A percentile compares a stretch with the other conserved stretches of the same genome.
These are phyloP conservation scores for Nannochloris sp. DNA, from an alignment of 139 green algal genomes.

Conservation along the genomic window DNA sequence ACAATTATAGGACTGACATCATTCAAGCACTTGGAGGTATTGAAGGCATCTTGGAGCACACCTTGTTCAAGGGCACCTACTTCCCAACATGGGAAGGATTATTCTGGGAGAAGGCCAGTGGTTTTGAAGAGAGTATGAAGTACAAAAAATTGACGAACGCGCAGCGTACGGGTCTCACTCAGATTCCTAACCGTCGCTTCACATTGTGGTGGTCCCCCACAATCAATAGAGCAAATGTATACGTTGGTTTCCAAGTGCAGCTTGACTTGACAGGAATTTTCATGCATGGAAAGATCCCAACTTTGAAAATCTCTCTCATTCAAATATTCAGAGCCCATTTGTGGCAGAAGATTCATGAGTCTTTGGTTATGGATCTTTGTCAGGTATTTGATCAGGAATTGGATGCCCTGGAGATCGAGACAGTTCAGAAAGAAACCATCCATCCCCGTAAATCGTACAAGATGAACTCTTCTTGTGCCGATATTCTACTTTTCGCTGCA, in stretches of 20 bases:
- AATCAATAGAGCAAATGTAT: constrained; percentile 99
- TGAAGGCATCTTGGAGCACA: constrained; percentile 99
- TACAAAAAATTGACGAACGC: constrained; percentile 99
- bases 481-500: constrained; percentile 96
- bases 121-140: constrained; percentile 27
- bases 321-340: constrained; percentile 99
- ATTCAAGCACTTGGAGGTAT: constrained; percentile 97
- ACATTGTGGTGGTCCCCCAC: constrained; percentile 99
- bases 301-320: constrained; percentile 99
- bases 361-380: constrained; percentile 86
- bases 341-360: constrained; percentile 99
- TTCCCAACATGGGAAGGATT: constrained; percentile 99
- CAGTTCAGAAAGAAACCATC: constrained; percentile 99
- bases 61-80: constrained; percentile 98
- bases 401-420: constrained; percentile 99
- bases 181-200: constrained; percentile 99
- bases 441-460: constrained; percentile 99
- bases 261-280: constrained; percentile 99
- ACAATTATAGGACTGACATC: constrained; percentile 97
- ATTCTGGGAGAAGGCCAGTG: constrained; percentile 94
- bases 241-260: constrained; percentile 98
- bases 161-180: constrained; percentile 92
- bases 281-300: constrained; percentile 99
- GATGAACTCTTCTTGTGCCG: constrained; percentile 89
- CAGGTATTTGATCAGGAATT: constrained; percentile 97